Evolutionary conservation across 768 basidiomycete genomes (phyloP), one percentile per base, ranked within the genome.

Genomic region (Boletus edulis): DNA sequence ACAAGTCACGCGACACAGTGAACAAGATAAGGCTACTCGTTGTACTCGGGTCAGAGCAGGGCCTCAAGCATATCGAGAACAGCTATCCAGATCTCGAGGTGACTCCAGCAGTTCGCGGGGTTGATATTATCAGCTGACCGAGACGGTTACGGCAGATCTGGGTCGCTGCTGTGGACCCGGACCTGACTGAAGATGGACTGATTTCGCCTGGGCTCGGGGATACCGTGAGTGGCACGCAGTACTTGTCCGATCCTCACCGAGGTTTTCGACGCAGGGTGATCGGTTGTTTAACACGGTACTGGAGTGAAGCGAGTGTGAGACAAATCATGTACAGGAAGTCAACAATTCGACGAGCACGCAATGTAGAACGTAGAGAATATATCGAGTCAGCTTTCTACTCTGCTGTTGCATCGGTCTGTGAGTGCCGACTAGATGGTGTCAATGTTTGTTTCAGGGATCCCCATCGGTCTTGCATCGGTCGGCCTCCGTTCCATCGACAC

Each of bases 171-270:
- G 81, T 95, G 12, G 94, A 97, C 65, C 72, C 84, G 7, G 67
- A 77, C 1, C 69, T 98, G 57, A 94, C 91, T 0, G 42, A 58
- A 0, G 80, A 89, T 17, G 96, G 95, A 8, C 76, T 93, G 58
- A 89, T 98, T 55, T 80, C 75, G n/a, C 95, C 95, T 11, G 95
- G 95, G 18, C 78, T 96, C 42, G 95, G 95, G 5, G 95, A 97
- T 71, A 84, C 91, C 24, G 92, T 91, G 65, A 67, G 89, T 78
- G 4, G 24, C 15, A 24, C 5, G 18, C 32, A 20, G 31, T 20
- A 34, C 15, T 48, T 11, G 29, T 38, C 31, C 17, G 46, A 49
- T 20, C 20, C 11, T n/a, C n/a, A 27, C 45, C 49, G 43, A 52
- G 51, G 46, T 11, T 20, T 52, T 50, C 18, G 15, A 42, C 60